Conservation (phyloP, 2,329 filamentous ascomycete genomes). For the Parasarocladium wereldwijsianum region DNA sequence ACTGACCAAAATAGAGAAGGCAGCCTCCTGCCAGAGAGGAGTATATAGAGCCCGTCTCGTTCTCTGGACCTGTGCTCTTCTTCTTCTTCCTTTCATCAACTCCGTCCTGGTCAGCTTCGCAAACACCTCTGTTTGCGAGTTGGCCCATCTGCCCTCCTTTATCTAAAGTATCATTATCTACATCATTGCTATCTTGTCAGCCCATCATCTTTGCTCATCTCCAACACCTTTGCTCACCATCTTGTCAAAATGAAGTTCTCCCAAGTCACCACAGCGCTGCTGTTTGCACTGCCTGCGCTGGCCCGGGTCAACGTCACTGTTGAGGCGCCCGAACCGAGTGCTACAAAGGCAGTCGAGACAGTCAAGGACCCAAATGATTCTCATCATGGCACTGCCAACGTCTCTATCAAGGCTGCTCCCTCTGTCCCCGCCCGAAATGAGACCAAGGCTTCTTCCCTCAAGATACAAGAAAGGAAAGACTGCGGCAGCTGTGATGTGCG, state of each 20-base stretch:
- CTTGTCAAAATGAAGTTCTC: slow-evolving; percentile 10
- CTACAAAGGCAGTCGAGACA: too few relatives aligned
- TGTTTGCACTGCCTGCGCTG: slow-evolving; percentile 10
- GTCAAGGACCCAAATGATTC: too few relatives aligned
- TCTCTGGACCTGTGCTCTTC: neutral
- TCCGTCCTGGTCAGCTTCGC: neutral
- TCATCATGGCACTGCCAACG: too few relatives aligned
- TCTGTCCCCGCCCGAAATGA: too few relatives aligned
- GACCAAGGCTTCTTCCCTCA: slow-evolving; percentile 7
- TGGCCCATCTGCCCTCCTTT: slow-evolving; percentile 1
- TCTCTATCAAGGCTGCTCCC: too few relatives aligned
- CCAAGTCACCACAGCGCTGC: slow-evolving; percentile 8
- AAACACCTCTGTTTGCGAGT: too few relatives aligned
- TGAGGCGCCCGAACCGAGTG: too few relatives aligned
- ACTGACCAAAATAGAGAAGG: too few relatives aligned
- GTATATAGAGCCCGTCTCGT: neutral
- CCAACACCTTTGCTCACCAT: neutral
- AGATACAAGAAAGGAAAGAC: slow-evolving; percentile 9
- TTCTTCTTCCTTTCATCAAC: slow-evolving; percentile 2
- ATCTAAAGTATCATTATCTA: slow-evolving; percentile 1
- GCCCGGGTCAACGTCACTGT: too few relatives aligned
- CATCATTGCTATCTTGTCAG: slow-evolving; percentile 3
- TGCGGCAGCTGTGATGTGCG: too few relatives aligned
- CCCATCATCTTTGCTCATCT: neutral
- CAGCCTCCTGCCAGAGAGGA: neutral